phyloP scores from a whole-genome alignment of 75 land plant species.

The Picea glauca region DNA sequence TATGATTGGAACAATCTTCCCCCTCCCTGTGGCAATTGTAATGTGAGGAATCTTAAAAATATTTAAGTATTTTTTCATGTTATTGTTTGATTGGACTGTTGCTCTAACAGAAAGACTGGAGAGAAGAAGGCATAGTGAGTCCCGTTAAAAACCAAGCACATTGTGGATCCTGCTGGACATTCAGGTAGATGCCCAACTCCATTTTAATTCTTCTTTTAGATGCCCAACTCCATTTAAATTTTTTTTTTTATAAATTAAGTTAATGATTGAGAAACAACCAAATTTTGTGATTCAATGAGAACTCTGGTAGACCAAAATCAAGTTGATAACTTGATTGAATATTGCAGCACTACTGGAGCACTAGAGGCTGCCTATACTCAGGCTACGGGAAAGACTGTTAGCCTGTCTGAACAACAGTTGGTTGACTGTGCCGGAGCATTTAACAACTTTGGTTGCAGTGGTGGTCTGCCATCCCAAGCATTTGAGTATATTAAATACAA shows the following conservation, averaged over 20 bases:
- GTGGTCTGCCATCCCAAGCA: slow-evolving; percentile 98
- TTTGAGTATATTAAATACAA: slow-evolving; percentile 94
- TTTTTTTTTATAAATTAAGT: not conserved
- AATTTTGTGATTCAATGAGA: not conserved
- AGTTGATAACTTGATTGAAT: not conserved
- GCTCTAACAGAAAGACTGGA: slow-evolving; percentile 92
- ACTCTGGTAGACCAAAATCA: not conserved
- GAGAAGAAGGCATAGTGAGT: slow-evolving; percentile 82
- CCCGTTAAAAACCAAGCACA: slow-evolving; percentile 81
- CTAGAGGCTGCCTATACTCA: slow-evolving; percentile 95
- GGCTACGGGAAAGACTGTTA: slow-evolving; percentile 76
- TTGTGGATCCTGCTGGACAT: slow-evolving; percentile 99
- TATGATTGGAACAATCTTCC: not conserved
- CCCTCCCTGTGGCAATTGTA: not conserved
- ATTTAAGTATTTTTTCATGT: not conserved
- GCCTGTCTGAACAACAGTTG: slow-evolving; percentile 96
- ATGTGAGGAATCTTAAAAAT: not conserved
- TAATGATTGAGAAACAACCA: not conserved
- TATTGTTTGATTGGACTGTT: not conserved
- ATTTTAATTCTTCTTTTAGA: not conserved
- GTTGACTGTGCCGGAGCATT: slow-evolving; percentile 88
- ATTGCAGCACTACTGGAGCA: slow-evolving; percentile 87
- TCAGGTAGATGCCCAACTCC: slow-evolving; percentile 49
- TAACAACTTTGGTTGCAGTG: slow-evolving; percentile 94
- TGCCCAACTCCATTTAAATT: too few relatives aligned